Conservation (phyloP, 2,329 filamentous ascomycete species). For the Fusarium cicatricum region DNA sequence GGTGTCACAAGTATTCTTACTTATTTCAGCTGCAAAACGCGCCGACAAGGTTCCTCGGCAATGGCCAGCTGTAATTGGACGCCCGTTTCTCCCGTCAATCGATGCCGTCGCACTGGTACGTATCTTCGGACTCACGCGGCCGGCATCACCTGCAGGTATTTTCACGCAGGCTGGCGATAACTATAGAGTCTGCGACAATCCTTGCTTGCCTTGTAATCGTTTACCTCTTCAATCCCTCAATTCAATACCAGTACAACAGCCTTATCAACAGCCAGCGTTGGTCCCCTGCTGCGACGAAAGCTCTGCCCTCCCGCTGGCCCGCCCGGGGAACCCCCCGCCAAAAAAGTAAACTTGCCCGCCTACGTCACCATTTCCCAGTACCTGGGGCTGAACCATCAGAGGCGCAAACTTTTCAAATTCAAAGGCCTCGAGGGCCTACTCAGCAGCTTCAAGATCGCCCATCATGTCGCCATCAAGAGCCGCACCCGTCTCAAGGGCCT, state of each 20-base stretch:
- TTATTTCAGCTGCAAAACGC: conserved; percentile 16
- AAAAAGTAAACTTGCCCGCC: conserved; percentile 14
- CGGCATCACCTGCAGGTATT: conserved; percentile 20
- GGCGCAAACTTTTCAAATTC: conserved; percentile 14
- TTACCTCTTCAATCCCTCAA: conserved; percentile 3
- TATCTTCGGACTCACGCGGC: conserved; percentile 19
- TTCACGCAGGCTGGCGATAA: conserved; percentile 6
- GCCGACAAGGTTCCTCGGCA: not conserved
- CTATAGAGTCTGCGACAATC: not conserved
- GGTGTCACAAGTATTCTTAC: no score
- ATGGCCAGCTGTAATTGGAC: not conserved
- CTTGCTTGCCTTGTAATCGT: not conserved
- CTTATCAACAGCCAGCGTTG: not conserved
- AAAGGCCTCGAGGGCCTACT: not conserved
- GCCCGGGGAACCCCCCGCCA: conserved; percentile 31
- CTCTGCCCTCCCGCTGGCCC: conserved; percentile 30
- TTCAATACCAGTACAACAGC: no score
- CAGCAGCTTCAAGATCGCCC: not conserved
- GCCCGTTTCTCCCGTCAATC: no score
- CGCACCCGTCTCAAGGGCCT: conserved; percentile 10
- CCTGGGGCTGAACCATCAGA: conserved; percentile 4
- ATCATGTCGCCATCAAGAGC: conserved; percentile 34
- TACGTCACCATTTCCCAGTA: conserved; percentile 30
- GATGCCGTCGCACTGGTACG: not conserved
- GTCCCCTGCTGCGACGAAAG: conserved; percentile 5